phyloP scores from a whole-genome alignment of 257 asterid genomes.

The Paraleonurus japonicus region DNA sequence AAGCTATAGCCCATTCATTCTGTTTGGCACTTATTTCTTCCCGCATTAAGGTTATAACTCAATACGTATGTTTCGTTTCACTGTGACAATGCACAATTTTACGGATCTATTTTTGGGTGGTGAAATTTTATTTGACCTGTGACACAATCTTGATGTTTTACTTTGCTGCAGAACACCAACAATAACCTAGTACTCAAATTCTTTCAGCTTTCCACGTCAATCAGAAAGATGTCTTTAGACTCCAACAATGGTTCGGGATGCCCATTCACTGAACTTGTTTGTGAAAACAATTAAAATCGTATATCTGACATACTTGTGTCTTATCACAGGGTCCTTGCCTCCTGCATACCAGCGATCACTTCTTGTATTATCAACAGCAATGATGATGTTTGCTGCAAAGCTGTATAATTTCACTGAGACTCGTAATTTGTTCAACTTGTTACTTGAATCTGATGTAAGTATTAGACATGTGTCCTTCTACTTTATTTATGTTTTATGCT shows the following conservation, averaged over 20 bases:
- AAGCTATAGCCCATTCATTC: conserved; percentile 95
- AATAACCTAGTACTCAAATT: conserved; percentile 53
- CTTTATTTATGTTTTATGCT: background rate
- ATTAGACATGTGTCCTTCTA: conserved; percentile 11
- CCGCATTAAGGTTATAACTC: conserved; percentile 57
- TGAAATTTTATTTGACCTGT: background rate
- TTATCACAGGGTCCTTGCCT: conserved; percentile 56
- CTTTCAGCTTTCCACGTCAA: conserved; percentile 82
- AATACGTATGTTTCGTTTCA: background rate
- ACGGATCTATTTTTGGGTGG: background rate
- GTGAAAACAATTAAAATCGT: background rate
- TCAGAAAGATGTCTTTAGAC: conserved; percentile 69
- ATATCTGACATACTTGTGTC: conserved; percentile 20
- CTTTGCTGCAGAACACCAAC: conserved; percentile 57
- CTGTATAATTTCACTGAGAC: conserved; percentile 61
- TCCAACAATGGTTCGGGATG: conserved; percentile 52
- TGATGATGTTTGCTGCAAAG: conserved; percentile 77
- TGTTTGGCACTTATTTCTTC: conserved; percentile 66
- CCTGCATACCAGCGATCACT: conserved; percentile 75
- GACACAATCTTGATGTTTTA: conserved; percentile 9
- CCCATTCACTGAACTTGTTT: background rate
- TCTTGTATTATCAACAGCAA: conserved; percentile 70
- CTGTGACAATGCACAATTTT: background rate
- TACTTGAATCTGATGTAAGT: conserved; percentile 68
- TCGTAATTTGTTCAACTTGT: conserved; percentile 47